A percentile compares a stretch with the other conserved stretches of the same genome.
phyloP scores from a whole-genome alignment of 345 rosid species.

The Eucalyptus microcorys region DNA sequence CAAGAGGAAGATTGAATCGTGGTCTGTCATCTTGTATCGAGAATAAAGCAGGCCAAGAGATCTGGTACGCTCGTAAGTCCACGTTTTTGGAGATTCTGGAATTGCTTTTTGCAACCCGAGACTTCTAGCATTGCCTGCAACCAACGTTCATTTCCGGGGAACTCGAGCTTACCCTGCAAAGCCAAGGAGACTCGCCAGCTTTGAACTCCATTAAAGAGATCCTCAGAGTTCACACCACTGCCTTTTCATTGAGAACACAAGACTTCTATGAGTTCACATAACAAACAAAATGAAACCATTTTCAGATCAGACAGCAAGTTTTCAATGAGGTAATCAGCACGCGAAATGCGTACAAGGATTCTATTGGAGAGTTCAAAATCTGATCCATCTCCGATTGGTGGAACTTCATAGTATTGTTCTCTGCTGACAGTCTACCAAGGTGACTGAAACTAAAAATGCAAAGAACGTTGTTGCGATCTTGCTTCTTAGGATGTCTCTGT shows the following conservation, averaged over 20 bases:
- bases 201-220: slow-evolving; percentile 40
- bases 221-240: slow-evolving; percentile 33
- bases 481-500: background rate
- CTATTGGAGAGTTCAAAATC: background rate
- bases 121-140: background rate
- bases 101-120: background rate
- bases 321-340: background rate
- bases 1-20: background rate
- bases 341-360: background rate
- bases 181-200: slow-evolving; percentile 51
- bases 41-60: background rate
- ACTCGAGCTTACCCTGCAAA: slow-evolving; percentile 31
- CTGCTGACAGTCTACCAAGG: background rate
- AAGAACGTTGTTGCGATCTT: background rate
- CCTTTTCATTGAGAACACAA: slow-evolving; percentile 55
- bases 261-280: slow-evolving; percentile 8
- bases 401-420: background rate
- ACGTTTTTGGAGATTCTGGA: background rate
- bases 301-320: background rate
- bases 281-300: background rate
- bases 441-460: background rate
- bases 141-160: background rate
- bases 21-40: background rate
- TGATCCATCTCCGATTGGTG: background rate
- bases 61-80: background rate